Evolutionary conservation across 1,284 basidiomycete genomes (phyloP).

Genomic region (Pseudozyma hubeiensis): DNA sequence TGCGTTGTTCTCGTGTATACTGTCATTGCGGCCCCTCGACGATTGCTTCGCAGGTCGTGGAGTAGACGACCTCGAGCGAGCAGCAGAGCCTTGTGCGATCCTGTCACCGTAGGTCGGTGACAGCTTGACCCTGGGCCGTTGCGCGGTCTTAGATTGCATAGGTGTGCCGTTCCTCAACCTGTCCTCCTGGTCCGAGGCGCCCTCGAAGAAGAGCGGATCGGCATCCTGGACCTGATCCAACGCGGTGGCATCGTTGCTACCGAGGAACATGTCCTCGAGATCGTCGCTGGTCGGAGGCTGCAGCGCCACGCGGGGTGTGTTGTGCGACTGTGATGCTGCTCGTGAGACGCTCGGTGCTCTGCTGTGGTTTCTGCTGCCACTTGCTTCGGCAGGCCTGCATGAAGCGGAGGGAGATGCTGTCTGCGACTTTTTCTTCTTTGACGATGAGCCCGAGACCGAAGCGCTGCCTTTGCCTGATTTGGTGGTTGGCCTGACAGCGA

Average conservation of each 20-base stretch:
- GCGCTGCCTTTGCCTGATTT: not conserved
- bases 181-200: constrained; percentile 16
- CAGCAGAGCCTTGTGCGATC: constrained; percentile 2
- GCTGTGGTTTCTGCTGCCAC: constrained; percentile 1
- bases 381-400: not conserved
- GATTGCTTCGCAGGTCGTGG: not conserved
- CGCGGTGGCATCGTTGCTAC: not conserved
- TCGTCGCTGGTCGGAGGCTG: not conserved
- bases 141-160: not conserved
- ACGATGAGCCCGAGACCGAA: not conserved
- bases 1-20: not conserved
- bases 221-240: not conserved
- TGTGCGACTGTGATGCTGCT: not conserved
- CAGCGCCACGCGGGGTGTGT: not conserved
- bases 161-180: constrained; percentile 13
- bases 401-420: not conserved
- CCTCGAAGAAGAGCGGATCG: constrained; percentile 25
- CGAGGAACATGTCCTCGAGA: constrained; percentile 24
- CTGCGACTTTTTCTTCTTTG: not conserved
- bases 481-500: constrained; percentile 16
- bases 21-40: not conserved
- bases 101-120: constrained; percentile 17
- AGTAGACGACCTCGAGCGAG: constrained; percentile 4
- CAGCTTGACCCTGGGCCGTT: constrained; percentile 9
- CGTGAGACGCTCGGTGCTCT: not conserved